A percentile compares a stretch with the other conserved stretches of the same genome.
phyloP scores from a whole-genome alignment of 805 yeast genomes.

The Cyberlindnera euphorbiae region DNA sequence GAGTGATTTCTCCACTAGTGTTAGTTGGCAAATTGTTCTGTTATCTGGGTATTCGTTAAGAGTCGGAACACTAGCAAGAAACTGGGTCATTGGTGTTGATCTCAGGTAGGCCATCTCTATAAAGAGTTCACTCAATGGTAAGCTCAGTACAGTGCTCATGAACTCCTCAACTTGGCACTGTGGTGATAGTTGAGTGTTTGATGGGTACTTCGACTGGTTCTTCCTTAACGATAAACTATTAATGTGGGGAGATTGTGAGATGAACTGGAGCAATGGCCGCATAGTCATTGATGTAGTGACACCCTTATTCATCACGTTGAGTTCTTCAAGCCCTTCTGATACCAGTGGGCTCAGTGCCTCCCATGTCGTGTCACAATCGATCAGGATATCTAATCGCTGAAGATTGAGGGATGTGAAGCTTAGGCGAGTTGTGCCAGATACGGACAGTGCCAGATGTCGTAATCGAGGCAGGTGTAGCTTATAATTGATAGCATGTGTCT shows the following conservation, averaged over 20 bases:
- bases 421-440: background rate
- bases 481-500: background rate
- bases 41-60: background rate
- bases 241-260: conserved; percentile 1
- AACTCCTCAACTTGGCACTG: conserved; percentile 2
- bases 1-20: conserved; percentile 16
- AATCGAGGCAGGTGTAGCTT: conserved; percentile 1
- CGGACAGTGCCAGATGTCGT: conserved; percentile 11
- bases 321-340: conserved; percentile 6
- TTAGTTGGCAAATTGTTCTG: conserved; percentile 3
- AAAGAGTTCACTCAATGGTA: conserved; percentile 1
- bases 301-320: conserved; percentile 10
- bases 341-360: conserved; percentile 1
- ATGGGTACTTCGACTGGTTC: conserved; percentile 2
- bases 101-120: conserved; percentile 9
- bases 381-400: conserved; percentile 13
- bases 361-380: conserved; percentile 4
- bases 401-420: background rate
- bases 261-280: conserved; percentile 2
- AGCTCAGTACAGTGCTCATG: background rate
- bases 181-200: background rate
- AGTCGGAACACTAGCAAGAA: background rate
- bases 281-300: conserved; percentile 1
- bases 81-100: background rate
- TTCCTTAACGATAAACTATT: conserved; percentile 6